phyloP scores from a whole-genome alignment of 345 rosid genomes.

The Boechera retrofracta region DNA sequence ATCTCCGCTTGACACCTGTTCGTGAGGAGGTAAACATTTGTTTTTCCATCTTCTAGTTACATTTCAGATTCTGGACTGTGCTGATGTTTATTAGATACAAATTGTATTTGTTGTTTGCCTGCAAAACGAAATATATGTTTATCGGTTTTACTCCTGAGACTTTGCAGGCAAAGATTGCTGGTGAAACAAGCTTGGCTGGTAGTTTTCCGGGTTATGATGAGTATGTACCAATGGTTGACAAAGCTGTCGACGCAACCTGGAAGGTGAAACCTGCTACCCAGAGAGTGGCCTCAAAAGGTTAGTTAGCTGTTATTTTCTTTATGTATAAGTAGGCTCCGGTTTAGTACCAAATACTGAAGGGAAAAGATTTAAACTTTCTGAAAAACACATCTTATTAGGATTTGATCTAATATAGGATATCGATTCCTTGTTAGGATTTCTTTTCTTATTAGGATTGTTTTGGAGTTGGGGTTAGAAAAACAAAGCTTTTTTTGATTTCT shows the following conservation, averaged over 20 bases:
- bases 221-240: constrained; percentile 98
- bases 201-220: constrained; percentile 92
- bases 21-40: constrained; percentile 74
- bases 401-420: neutral
- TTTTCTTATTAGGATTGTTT: neutral
- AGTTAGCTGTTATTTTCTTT: constrained; percentile 21
- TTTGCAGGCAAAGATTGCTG: constrained; percentile 74
- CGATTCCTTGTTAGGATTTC: neutral
- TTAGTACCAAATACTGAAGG: neutral
- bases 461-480: neutral
- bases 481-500: neutral
- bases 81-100: constrained; percentile 6
- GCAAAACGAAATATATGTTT: neutral
- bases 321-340: neutral
- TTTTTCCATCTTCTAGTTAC: constrained; percentile 14
- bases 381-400: neutral
- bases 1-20: constrained; percentile 94
- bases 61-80: constrained; percentile 13
- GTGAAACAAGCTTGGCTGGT: constrained; percentile 67
- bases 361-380: constrained; percentile 21
- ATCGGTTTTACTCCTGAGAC: constrained; percentile 13
- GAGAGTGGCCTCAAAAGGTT: constrained; percentile 73
- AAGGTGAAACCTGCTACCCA: constrained; percentile 62
- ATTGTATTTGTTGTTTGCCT: neutral
- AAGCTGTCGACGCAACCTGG: constrained; percentile 92